Evolutionary conservation across 106 monocot species (phyloP).

Genomic region (Amphibolis antarctica): DNA sequence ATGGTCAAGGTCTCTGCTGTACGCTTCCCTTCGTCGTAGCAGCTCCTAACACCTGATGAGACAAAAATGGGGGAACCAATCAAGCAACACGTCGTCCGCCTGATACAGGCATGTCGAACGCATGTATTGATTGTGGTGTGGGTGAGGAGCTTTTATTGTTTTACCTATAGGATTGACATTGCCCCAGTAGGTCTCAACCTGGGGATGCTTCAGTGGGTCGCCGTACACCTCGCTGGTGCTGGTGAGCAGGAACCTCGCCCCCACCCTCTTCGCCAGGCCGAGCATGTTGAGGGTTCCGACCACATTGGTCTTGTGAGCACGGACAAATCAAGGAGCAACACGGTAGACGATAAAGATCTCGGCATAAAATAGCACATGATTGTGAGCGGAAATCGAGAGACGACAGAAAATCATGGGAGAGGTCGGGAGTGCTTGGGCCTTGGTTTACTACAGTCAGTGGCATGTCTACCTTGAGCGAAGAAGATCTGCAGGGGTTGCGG

Average conservation of each 20-base stretch:
- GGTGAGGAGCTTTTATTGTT: too few relatives aligned
- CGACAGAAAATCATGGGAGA: too few relatives aligned
- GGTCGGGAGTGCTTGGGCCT: too few relatives aligned
- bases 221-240: slow-evolving; percentile 98
- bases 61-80: neutral
- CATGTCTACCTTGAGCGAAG: too few relatives aligned
- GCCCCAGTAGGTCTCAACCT: slow-evolving; percentile 93
- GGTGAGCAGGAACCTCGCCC: slow-evolving; percentile 77
- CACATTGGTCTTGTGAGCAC: slow-evolving; percentile 80
- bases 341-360: too few relatives aligned
- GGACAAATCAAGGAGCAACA: slow-evolving; percentile 6
- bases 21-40: slow-evolving; percentile 90
- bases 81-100: neutral
- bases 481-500: too few relatives aligned
- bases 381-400: neutral
- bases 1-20: slow-evolving; percentile 92
- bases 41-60: slow-evolving; percentile 69
- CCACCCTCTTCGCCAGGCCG: slow-evolving; percentile 75
- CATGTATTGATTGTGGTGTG: too few relatives aligned
- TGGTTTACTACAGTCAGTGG: too few relatives aligned
- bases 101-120: neutral
- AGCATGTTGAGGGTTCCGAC: slow-evolving; percentile 94
- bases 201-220: slow-evolving; percentile 85
- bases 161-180: slow-evolving; percentile 92
- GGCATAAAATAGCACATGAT: too few relatives aligned